Base-by-base conservation (phyloP, 139 green algal species). In the Asterochloris erici region DNA sequence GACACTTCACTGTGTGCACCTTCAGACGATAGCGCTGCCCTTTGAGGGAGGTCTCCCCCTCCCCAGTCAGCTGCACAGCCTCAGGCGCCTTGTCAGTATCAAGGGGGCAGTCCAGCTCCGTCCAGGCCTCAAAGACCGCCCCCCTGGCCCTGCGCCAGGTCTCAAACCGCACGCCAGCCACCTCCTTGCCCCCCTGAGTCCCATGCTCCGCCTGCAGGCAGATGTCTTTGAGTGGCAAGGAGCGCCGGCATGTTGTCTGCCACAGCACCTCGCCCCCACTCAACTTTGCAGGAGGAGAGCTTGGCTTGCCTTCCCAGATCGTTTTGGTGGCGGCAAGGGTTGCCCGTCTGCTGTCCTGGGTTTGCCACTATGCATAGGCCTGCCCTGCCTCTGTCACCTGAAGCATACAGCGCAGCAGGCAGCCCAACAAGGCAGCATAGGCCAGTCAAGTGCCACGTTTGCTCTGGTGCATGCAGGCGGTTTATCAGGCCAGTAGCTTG, bases 91-190 rank as follows among this genome's bases (percentile, higher is more conserved):
- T 84, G 13, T 81, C 69, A 14, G 60, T 76, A 79, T 87, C 82
- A 14, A 90, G 68, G 19, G 86, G 19, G 78, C 85, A 84, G 11
- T 9, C 69, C 62, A 85, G 83, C 27, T 85, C 80, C 14, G 83
- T 73, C 80, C 81, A 87, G 63, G 68, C 79, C 77, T 84, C 83
- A 81, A 82, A 87, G 19, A 89, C 76, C 0, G 79, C 80, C 0
- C 62, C 83, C 70, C 85, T 87, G 21, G 74, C 83, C 63, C 75
- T 71, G 12, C 77, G 68, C 73, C 85, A 87, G 2, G 84, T 62
- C 78, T 86, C 84, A 63, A 86, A 63, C n/a, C 85, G 82, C 64
- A 84, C 54, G 10, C 24, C 80, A 73, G 63, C 54, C 63, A 73
- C 6, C 38, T 54, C 38, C 38, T 54, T 2, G 38, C 38, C 4